Base-by-base conservation (phyloP, 2,329 filamentous ascomycete genomes). In the Ophiocordyceps polyrhachis-furcata region DNA sequence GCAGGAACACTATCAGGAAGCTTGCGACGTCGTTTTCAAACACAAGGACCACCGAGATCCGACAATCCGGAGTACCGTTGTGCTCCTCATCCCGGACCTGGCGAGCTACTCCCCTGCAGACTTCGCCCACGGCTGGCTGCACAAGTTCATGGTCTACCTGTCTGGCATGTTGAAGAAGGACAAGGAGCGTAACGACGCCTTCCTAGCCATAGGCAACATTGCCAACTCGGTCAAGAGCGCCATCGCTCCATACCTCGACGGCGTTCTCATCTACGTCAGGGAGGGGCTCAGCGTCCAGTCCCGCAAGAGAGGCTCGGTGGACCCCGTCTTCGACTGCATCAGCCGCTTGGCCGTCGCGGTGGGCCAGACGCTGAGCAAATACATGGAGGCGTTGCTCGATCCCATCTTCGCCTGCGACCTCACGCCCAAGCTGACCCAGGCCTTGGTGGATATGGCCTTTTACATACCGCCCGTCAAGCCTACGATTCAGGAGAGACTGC, bases 381-480 rank as follows among this genome's bases (percentile, higher is more conserved):
- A 96, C 58, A 95, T 98, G 79, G 88, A 95, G 58, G 84, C 88
- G 13, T 68, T 98, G 25, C 73, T 98, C 11, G 89, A 95, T 53
- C 88, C 93, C 12, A 95, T 98, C 47, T 98, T 98, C 62, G 88
- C 86, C 15, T 98, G 91, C 58, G 91, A 93, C 43, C 70, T 98
- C 44, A 95, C 87, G 35, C 83, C 89, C 46, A 91, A 93, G 52
- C 73, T 98, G 21, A 95, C 89, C 0, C 88, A 96, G 58, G 93
- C 93, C 3, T 69, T 98, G 45, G 88, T 96, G 20, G 93, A 98
- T 56, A 95, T 98, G 84, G 91, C 91, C 25, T 93, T 96, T 58
- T 96, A 98, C 58, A 95, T 98, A 42, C 91, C 89, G 0, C 87
- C 93, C 0, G 86, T 95, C 46, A 91, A 93, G 58, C 74, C 83